Conservation (phyloP, 2,329 filamentous ascomycete species). For the Diaporthe vexans region DNA sequence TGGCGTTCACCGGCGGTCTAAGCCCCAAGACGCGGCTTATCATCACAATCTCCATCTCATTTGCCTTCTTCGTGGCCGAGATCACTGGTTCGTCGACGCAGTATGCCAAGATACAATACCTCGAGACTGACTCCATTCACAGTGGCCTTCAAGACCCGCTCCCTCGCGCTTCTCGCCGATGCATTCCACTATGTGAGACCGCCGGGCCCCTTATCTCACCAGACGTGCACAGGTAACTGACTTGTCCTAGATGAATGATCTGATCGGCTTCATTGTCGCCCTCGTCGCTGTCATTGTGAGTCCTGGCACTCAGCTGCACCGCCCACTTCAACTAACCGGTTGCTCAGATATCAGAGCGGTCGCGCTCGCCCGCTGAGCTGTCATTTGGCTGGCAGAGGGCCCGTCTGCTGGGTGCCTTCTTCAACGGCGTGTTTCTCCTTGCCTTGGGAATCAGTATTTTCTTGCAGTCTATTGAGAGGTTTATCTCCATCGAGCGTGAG, state of each 20-base stretch:
- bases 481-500: constrained; percentile 69
- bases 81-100: constrained; percentile 56
- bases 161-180: constrained; percentile 80
- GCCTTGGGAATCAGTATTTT: constrained; percentile 80
- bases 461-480: constrained; percentile 80
- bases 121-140: constrained; percentile 21
- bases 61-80: constrained; percentile 66
- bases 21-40: constrained; percentile 61
- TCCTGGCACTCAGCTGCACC: constrained; percentile 13
- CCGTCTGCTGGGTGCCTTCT: constrained; percentile 81
- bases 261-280: constrained; percentile 78
- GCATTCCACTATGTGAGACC: constrained; percentile 80
- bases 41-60: constrained; percentile 63
- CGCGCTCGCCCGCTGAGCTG: constrained; percentile 69
- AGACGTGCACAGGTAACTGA: neutral
- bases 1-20: constrained; percentile 51
- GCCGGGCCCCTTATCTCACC: neutral
- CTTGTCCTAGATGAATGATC: constrained; percentile 72
- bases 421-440: constrained; percentile 82
- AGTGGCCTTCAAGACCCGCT: constrained; percentile 79
- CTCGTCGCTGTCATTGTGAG: constrained; percentile 73
- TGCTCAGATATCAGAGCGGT: constrained; percentile 68
- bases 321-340: constrained; percentile 3
- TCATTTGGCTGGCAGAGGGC: constrained; percentile 85
- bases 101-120: neutral